Evolutionary conservation across 805 yeast genomes (phyloP).

Genomic region (Wickerhamomyces subpelliculosus): DNA sequence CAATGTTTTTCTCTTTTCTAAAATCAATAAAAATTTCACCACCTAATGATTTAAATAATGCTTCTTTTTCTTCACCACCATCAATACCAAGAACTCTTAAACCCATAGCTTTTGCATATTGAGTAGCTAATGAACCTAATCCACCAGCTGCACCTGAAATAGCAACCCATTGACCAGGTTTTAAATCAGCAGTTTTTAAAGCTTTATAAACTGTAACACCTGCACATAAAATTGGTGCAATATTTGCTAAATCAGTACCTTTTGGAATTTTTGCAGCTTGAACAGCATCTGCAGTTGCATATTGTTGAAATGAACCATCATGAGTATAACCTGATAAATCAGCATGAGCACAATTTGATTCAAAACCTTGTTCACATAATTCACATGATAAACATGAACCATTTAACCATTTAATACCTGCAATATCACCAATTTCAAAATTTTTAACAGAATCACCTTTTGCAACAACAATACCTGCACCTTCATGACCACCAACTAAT

Average conservation of each 20-base stretch:
- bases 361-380: conserved; percentile 58
- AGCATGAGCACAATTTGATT: conserved; percentile 65
- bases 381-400: conserved; percentile 75
- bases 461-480: conserved; percentile 82
- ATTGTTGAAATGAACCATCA: conserved; percentile 89
- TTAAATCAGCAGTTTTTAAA: conserved; percentile 65
- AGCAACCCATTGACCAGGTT: conserved; percentile 71
- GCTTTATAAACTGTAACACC: conserved; percentile 92
- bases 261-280: conserved; percentile 78
- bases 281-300: conserved; percentile 81
- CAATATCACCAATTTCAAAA: conserved; percentile 73
- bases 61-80: conserved; percentile 58
- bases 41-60: conserved; percentile 50
- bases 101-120: conserved; percentile 76
- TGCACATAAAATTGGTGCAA: conserved; percentile 83
- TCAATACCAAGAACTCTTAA: conserved; percentile 65
- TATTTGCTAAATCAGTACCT: conserved; percentile 66
- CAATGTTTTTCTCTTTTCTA: conserved; percentile 46
- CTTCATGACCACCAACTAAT: conserved; percentile 85
- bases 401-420: conserved; percentile 82
- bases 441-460: conserved; percentile 62
- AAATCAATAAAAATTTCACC: conserved; percentile 62
- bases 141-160: conserved; percentile 80
- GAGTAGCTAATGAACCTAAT: conserved; percentile 66
- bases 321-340: conserved; percentile 82